Percentiles rank a stretch among this genome's conserved stretches.
Conservation (phyloP, 768 basidiomycete species). For the Pleurotus platypus region DNA sequence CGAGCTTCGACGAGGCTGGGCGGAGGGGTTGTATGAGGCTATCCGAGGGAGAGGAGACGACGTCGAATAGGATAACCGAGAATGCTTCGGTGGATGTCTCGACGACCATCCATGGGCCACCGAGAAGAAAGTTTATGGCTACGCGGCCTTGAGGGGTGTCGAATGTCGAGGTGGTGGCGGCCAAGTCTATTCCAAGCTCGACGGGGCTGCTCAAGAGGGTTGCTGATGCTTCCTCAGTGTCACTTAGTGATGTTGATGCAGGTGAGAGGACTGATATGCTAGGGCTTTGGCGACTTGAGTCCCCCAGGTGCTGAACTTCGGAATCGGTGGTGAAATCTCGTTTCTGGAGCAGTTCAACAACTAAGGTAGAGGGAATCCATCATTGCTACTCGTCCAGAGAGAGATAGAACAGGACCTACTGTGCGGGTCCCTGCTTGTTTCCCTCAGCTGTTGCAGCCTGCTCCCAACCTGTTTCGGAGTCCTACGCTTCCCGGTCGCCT, state of each 20-base stretch:
- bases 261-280: not conserved
- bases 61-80: not conserved
- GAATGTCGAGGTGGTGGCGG: not conserved
- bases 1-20: constrained; percentile 6
- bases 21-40: not conserved
- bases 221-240: not conserved
- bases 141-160: not conserved
- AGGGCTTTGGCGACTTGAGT: not conserved
- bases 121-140: not conserved
- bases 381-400: not conserved
- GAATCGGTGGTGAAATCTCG: not conserved
- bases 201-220: not conserved
- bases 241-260: not conserved
- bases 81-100: not conserved
- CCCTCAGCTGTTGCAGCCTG: constrained; percentile 64
- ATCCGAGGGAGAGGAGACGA: not conserved
- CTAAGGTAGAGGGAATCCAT: constrained; percentile 10
- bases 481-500: constrained; percentile 48
- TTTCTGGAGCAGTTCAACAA: constrained; percentile 17
- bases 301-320: not conserved
- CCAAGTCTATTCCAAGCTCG: not conserved
- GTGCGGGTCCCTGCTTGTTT: constrained; percentile 52
- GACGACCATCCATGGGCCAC: not conserved
- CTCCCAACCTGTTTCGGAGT: constrained; percentile 71
- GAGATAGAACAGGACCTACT: constrained; percentile 36